Evolutionary conservation across 2,329 filamentous ascomycete genomes (phyloP).

Genomic region (Plenodomus biglobosus): DNA sequence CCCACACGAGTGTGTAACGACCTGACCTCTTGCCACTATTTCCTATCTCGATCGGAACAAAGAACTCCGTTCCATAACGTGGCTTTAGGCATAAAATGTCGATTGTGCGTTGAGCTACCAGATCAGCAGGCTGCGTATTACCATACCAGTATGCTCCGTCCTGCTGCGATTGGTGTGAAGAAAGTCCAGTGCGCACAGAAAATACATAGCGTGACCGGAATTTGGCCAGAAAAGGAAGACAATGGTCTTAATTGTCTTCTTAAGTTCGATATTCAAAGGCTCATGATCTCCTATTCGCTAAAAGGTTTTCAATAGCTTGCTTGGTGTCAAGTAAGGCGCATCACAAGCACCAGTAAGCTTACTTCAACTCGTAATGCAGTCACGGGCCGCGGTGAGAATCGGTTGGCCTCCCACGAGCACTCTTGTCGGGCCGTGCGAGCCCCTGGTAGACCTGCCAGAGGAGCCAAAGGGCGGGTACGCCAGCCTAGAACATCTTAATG

Average conservation of each 20-base stretch:
- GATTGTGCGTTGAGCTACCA: too few relatives aligned
- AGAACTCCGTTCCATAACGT: too few relatives aligned
- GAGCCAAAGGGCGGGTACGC: not conserved
- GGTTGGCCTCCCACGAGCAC: constrained; percentile 1
- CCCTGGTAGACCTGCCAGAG: not conserved
- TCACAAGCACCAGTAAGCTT: constrained; percentile 15
- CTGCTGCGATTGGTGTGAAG: too few relatives aligned
- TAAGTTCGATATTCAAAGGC: not conserved
- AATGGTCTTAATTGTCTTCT: constrained; percentile 3
- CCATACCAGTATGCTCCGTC: too few relatives aligned
- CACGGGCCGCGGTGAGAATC: constrained; percentile 7
- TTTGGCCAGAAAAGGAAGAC: too few relatives aligned
- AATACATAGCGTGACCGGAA: not conserved
- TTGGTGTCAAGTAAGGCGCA: constrained; percentile 1
- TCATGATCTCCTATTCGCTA: constrained; percentile 2
- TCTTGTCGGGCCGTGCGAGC: not conserved
- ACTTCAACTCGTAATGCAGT: constrained; percentile 9
- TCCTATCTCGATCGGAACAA: too few relatives aligned
- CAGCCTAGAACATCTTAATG: not conserved
- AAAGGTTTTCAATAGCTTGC: constrained; percentile 2
- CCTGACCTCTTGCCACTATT: too few relatives aligned
- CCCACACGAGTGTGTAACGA: too few relatives aligned
- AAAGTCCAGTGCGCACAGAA: too few relatives aligned
- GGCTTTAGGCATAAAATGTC: too few relatives aligned
- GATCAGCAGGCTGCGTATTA: too few relatives aligned